Evolutionary conservation across 495 filamentous ascomycete species (phyloP).

Genomic region (Penicillium desertorum): DNA sequence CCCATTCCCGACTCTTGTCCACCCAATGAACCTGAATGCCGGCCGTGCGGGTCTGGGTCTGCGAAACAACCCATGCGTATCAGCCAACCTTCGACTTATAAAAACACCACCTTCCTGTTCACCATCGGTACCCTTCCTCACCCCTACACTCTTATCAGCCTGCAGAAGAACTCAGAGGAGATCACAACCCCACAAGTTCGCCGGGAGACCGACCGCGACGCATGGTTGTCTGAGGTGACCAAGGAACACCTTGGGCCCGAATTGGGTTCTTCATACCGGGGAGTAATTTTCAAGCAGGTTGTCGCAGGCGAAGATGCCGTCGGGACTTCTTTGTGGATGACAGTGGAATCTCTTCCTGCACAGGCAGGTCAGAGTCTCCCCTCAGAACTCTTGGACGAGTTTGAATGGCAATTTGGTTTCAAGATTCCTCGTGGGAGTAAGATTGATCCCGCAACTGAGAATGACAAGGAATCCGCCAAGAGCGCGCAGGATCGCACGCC

Average conservation of each 20-base stretch:
- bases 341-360: constrained; percentile 61
- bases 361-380: constrained; percentile 45
- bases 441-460: constrained; percentile 52
- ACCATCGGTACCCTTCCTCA: constrained; percentile 87
- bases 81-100: constrained; percentile 56
- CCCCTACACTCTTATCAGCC: constrained; percentile 74
- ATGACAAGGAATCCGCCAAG: constrained; percentile 38
- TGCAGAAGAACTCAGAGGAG: constrained; percentile 54
- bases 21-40: constrained; percentile 72
- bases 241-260: constrained; percentile 62
- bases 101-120: constrained; percentile 64
- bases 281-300: constrained; percentile 75
- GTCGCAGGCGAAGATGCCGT: constrained; percentile 65
- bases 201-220: constrained; percentile 71
- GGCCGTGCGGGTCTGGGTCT: constrained; percentile 61
- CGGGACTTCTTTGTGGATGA: constrained; percentile 72
- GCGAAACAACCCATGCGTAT: constrained; percentile 53
- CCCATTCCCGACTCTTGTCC: constrained; percentile 80
- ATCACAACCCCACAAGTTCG: constrained; percentile 69
- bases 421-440: constrained; percentile 59
- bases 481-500: constrained; percentile 44
- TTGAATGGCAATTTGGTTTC: constrained; percentile 93
- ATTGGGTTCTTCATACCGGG: constrained; percentile 59
- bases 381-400: constrained; percentile 52
- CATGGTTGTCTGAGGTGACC: constrained; percentile 76